Evolutionary conservation across 306 rosid species (phyloP), one percentile per base, ranked within the genome.

Genomic region (Urtica urens): DNA sequence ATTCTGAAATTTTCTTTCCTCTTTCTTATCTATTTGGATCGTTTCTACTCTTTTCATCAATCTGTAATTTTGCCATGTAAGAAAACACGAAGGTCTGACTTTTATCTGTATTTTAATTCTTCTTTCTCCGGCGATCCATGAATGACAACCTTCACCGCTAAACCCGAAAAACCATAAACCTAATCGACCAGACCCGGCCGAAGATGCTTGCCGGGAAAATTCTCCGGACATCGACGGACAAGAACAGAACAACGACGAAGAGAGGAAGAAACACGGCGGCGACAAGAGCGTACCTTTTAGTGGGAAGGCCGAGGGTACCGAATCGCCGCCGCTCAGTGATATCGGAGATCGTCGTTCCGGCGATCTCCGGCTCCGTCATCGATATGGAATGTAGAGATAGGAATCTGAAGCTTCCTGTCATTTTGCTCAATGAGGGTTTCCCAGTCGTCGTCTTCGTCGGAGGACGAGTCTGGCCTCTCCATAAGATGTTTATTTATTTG

Each of bases 401-500:
- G 55, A 35, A 59, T 14, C 57, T 40, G 64, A 14, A 55, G 84
- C 49, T 81, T 81, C 23, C 69, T 49, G 17, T 56, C 68, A 72
- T 81, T 69, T 15, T 81, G 92, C 0, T 73, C 71, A 41, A 90
- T 74, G 47, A 90, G 78, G 73, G 58, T 69, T 27, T 61, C 78
- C 60, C 71, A 84, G 41, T 90, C 97, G 27, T 90, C 95, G 20
- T 79, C 88, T 26, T 84, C 97, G 72, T 84, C 95, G 46, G 94
- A 59, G 23, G 67, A 62, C 16, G 54, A 78, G 30, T 73, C 90
- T 24, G 57, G 35, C 24, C 81, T 69, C 19, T 45, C 84, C 69
- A 72, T 66, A 10, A 13, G n/a, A n/a, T 28, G 27, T 25, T 37
- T 18, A 21, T 34, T 10, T 18, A 19, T 12, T 10, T 15, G n/a